These are phyloP conservation scores for Lantana camara DNA, from an alignment of 257 asterid genomes.

Conservation along the genomic window DNA sequence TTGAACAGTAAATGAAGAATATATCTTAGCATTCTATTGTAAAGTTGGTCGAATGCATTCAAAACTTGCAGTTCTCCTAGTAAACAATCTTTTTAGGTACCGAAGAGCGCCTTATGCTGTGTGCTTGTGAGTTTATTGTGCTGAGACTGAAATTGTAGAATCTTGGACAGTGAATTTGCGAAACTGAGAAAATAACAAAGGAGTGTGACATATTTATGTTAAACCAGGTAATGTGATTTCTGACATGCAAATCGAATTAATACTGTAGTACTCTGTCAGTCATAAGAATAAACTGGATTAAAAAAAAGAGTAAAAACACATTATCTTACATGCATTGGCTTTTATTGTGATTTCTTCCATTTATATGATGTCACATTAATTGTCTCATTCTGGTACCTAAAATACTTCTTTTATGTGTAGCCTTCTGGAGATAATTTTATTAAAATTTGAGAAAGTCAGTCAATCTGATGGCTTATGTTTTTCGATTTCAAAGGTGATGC, in stretches of 20 bases:
- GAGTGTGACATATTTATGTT: neutral
- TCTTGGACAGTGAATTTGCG: constrained; percentile 22
- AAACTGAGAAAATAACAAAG: neutral
- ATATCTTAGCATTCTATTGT: constrained; percentile 14
- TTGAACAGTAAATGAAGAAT: constrained; percentile 17
- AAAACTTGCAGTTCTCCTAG: constrained; percentile 14
- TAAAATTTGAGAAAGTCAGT: constrained; percentile 3
- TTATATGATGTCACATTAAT: constrained; percentile 14
- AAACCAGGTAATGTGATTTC: constrained; percentile 20
- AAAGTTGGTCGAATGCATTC: constrained; percentile 18
- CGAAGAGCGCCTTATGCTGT: constrained; percentile 1
- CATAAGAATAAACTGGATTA: neutral
- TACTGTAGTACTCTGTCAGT: neutral
- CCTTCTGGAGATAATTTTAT: constrained; percentile 15
- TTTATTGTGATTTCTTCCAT: constrained; percentile 11
- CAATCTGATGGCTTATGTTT: constrained; percentile 29
- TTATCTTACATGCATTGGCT: neutral
- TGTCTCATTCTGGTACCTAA: neutral
- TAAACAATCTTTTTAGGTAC: neutral
- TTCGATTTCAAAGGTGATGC: constrained; percentile 19
- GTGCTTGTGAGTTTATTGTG: constrained; percentile 8
- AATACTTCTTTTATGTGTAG: neutral
- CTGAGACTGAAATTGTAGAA: constrained; percentile 8
- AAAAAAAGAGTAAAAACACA: neutral
- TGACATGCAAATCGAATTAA: constrained; percentile 10